Base-by-base conservation (phyloP, 495 filamentous ascomycete species). In the Chaetomidium leptoderma region DNA sequence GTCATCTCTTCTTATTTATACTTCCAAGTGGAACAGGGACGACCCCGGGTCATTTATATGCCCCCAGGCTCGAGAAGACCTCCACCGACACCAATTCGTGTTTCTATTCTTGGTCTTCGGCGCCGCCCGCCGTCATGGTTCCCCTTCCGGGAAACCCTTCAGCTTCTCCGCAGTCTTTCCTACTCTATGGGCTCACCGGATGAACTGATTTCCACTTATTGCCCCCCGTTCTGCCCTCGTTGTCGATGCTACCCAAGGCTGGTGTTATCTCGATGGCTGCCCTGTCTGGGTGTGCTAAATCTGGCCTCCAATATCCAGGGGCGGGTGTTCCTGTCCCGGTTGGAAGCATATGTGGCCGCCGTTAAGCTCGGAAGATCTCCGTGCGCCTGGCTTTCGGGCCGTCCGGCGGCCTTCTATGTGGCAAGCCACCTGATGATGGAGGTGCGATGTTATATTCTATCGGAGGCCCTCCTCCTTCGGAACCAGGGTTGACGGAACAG, bases 191-290 rank as follows among this genome's bases (percentile, higher is more conserved):
- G 21, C 44, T 23, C 23, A 32, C 53, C 53, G 62, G 59, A 57
- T 59, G 63, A 65, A 59, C 40, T 53, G 29, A 26, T 27, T 29
- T 50, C 29, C 39, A 40, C 36, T 57, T 50, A 55, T 61, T 57
- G 32, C 39, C 44, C 6, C 30, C 17, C 27, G n/a, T 33, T 29
- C 35, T 4, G 13, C 5, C 5, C 26, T 46, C 35, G 26, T 49
- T 29, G 33, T 24, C 19, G 33, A 47, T 56, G 44, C 45, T 55
- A 53, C 53, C 52, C 37, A 49, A 53, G 33, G 26, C n/a, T 24
- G 26, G 44, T 16, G 27, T n/a, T 43, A 47, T 24, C 23, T 52
- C 16, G 24, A 23, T 8, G 24, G 43, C 13, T 45, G 8, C 23
- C 29, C 33, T 56, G 19, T 17, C 2, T 47, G 43, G 42, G 7